Evolutionary conservation across 2,329 filamentous ascomycete species (phyloP), one percentile per base, ranked within the genome.

Genomic region (Stachybotrys chartarum): DNA sequence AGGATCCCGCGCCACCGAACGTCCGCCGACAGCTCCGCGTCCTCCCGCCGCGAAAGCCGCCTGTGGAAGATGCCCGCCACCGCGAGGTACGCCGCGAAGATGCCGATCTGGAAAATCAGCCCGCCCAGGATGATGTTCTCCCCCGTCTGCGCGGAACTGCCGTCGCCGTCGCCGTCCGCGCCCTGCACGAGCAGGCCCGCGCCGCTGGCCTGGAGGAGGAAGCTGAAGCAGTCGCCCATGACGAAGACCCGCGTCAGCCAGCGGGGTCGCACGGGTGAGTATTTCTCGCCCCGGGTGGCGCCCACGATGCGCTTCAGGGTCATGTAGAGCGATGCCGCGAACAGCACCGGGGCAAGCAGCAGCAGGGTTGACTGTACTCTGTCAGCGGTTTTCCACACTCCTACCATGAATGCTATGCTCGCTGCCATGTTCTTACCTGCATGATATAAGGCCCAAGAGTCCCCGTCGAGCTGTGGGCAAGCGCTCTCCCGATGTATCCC

Each of bases 61-160:
- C 55, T 55, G 55, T 82, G 74, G 64, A 81, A 81, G 0, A 75
- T 56, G 1, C 71, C 56, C 0, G 77, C 72, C 0, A 74, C 70
- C 1, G 73, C 49, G n/a, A 80, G 66, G 59, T 84, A 85, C 30
- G 81, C 66, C 8, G 69, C 70, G 56, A 85, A 83, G 46, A 80
- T 73, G 24, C 78, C 39, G 14, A 85, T 72, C 60, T 86, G 82
- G n/a, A 84, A 63, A 17, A 78, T 65, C 5, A 86, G 67, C 4
- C 82, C 82, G 5, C 61, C 75, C 7, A 84, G 65, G 24, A 84
- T 75, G 54, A 84, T 67, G 18, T 75, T 71, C 51, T 75, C 66
- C 8, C 77, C 78, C 1, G 67, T 59, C 18, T 74, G 65, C 56
- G 59, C 55, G 10, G 35, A 42, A 14, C 35, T 5, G 35, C 35